Evolutionary conservation across 176 grass and related monocot genomes (phyloP).

Genomic region (Phoenix roebelenii): DNA sequence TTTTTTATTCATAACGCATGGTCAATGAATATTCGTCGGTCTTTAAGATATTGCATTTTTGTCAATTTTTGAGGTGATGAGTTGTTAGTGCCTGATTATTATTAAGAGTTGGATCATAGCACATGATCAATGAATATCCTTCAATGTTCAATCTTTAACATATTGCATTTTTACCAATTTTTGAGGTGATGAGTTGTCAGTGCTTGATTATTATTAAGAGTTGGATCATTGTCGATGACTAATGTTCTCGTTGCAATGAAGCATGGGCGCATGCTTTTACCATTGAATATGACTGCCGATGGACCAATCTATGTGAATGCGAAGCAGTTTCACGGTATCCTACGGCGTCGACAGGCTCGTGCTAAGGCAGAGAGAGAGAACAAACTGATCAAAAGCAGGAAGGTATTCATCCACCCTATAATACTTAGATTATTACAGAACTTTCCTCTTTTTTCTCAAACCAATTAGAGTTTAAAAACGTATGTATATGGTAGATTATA

Average conservation of each 20-base stretch:
- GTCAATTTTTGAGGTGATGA: no score
- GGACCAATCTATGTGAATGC: constrained; percentile 80
- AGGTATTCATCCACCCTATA: constrained; percentile 32
- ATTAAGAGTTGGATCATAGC: not conserved
- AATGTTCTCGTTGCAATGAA: constrained; percentile 22
- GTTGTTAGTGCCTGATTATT: not conserved
- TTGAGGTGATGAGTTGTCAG: not conserved
- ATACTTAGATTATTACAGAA: no score
- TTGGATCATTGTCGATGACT: not conserved
- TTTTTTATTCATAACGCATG: no score
- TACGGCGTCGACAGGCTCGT: constrained; percentile 77
- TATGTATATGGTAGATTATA: no score
- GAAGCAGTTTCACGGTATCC: constrained; percentile 86
- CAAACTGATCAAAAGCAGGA: constrained; percentile 49
- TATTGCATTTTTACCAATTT: no score
- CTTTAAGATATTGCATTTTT: no score
- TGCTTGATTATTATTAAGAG: not conserved
- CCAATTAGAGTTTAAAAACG: no score
- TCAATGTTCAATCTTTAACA: no score
- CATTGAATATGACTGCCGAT: constrained; percentile 52
- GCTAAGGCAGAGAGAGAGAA: constrained; percentile 60
- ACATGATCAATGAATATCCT: no score
- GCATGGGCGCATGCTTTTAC: constrained; percentile 61
- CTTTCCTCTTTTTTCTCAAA: no score
- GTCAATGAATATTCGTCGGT: no score